Evolutionary conservation across 1,284 basidiomycete species (phyloP).

Genomic region (Apiotrichum siamense): DNA sequence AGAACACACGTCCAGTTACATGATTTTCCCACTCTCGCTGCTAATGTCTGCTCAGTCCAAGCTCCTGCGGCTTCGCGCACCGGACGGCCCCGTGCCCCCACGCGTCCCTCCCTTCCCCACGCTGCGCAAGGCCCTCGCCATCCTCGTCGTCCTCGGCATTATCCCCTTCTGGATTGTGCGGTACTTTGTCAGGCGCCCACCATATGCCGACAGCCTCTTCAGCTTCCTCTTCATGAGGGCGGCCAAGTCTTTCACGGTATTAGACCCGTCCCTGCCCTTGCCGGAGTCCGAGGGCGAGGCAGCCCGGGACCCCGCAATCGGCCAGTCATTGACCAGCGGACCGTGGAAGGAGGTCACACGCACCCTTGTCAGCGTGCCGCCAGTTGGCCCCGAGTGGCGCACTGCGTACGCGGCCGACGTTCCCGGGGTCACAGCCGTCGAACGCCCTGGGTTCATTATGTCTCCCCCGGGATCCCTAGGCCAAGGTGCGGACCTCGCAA

Average conservation of each 20-base stretch:
- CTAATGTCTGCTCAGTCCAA: background rate
- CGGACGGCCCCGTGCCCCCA: background rate
- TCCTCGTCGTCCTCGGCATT: background rate
- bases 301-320: background rate
- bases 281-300: background rate
- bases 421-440: background rate
- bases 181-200: background rate
- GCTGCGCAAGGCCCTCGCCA: background rate
- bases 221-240: background rate
- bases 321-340: background rate
- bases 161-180: background rate
- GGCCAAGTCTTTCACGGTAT: background rate
- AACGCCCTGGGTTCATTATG: conserved; percentile 13
- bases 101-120: background rate
- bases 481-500: conserved; percentile 7
- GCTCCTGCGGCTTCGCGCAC: background rate
- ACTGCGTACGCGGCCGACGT: background rate
- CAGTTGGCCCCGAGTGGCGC: background rate
- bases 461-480: background rate
- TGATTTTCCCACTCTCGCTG: background rate
- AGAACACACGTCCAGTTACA: too few relatives aligned
- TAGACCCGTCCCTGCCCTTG: background rate
- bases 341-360: background rate
- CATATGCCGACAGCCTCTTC: background rate
- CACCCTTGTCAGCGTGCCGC: background rate